phyloP scores from a whole-genome alignment of 805 yeast genomes.

The Kodamaea kakaduensis region DNA sequence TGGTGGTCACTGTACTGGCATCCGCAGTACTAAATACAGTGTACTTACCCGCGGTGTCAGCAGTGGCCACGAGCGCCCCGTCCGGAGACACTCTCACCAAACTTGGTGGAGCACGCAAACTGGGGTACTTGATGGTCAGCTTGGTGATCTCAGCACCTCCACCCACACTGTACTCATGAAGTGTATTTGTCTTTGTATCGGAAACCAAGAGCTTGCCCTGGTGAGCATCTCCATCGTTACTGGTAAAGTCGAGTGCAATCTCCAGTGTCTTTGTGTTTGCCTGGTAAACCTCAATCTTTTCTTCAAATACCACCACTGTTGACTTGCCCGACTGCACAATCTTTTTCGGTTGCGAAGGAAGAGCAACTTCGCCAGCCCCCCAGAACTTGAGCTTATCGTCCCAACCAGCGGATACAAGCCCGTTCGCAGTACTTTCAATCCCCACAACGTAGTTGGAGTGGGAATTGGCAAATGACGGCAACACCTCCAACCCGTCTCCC shows the following conservation, averaged over 20 bases:
- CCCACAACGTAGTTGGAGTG: conserved; percentile 66
- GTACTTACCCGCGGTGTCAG: conserved; percentile 85
- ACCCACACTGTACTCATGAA: conserved; percentile 24
- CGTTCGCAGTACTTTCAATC: conserved; percentile 27
- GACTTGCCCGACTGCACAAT: conserved; percentile 24
- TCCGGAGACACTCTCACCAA: conserved; percentile 67
- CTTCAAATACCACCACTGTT: conserved; percentile 30
- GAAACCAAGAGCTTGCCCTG: conserved; percentile 24
- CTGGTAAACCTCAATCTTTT: conserved; percentile 24
- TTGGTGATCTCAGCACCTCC: conserved; percentile 22
- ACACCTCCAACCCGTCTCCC: conserved; percentile 10
- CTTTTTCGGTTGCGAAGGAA: conserved; percentile 36
- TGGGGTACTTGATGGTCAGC: conserved; percentile 47
- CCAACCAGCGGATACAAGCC: conserved; percentile 72
- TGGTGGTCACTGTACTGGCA: conserved; percentile 61
- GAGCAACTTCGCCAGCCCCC: conserved; percentile 21
- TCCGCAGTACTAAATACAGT: conserved; percentile 58
- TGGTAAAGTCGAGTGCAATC: conserved; percentile 19
- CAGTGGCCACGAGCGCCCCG: conserved; percentile 69
- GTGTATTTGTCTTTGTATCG: conserved; percentile 25
- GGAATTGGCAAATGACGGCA: conserved; percentile 30
- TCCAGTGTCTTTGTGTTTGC: conserved; percentile 13
- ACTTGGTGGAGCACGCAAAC: conserved; percentile 60
- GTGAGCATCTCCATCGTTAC: conserved; percentile 8
- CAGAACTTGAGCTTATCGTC: conserved; percentile 63